Conservation (phyloP, 495 filamentous ascomycete species). For the Copromyces sp. region DNA sequence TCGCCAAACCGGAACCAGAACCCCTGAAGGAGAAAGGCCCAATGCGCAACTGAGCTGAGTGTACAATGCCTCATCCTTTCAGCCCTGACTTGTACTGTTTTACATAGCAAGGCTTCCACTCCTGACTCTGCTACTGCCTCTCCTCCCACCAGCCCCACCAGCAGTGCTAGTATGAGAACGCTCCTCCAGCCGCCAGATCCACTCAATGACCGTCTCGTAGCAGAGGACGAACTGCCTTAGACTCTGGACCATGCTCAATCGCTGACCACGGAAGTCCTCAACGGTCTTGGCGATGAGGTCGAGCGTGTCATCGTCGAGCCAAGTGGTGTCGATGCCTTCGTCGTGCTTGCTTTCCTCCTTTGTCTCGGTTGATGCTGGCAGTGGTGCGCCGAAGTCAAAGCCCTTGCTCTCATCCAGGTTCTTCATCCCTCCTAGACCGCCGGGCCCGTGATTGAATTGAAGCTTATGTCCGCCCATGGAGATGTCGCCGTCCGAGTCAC, state of each 20-base stretch:
- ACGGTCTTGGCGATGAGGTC: conserved; percentile 82
- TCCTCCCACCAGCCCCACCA: background rate
- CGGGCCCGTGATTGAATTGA: conserved; percentile 1
- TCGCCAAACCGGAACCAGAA: background rate
- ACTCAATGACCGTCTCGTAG: conserved; percentile 91
- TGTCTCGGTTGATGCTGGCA: background rate
- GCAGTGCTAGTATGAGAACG: conserved; percentile 1
- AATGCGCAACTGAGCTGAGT: background rate
- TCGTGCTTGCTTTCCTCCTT: background rate
- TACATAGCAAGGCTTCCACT: conserved; percentile 20
- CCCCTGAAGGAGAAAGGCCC: background rate
- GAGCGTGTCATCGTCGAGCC: conserved; percentile 43
- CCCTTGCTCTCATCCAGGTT: background rate
- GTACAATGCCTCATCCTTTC: background rate
- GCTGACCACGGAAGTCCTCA: conserved; percentile 76
- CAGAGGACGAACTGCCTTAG: conserved; percentile 91
- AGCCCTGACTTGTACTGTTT: background rate
- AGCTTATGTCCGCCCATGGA: conserved; percentile 19
- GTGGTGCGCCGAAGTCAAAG: background rate
- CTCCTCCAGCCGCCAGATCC: conserved; percentile 47
- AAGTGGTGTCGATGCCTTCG: conserved; percentile 25
- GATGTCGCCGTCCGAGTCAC: conserved; percentile 35
- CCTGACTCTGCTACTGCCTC: conserved; percentile 9
- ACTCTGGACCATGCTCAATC: conserved; percentile 95
- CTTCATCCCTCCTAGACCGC: background rate